A percentile compares a stretch with the other conserved stretches of the same genome.
Evolutionary conservation across 2,329 filamentous ascomycete species (phyloP).

Genomic region (Fusarium chaquense): DNA sequence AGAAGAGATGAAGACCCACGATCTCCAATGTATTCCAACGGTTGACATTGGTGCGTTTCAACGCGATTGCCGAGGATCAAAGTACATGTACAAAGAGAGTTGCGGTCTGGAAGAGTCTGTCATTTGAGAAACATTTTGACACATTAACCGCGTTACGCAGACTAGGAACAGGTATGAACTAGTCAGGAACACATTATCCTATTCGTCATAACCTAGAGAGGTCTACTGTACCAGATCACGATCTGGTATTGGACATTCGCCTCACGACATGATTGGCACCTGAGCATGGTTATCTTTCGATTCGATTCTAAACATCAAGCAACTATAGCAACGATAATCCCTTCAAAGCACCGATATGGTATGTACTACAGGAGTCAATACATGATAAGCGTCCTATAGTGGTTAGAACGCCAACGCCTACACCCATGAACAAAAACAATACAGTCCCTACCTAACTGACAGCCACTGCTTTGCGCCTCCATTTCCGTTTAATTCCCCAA

Average conservation of each 20-base stretch:
- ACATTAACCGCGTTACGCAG: conserved; percentile 25
- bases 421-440: conserved; percentile 13
- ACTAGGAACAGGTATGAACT: conserved; percentile 26
- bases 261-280: not conserved
- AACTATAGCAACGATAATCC: not conserved
- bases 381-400: conserved; percentile 9
- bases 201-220: conserved; percentile 4
- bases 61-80: conserved; percentile 7
- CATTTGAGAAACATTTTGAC: conserved; percentile 6
- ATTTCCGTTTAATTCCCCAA: conserved; percentile 1
- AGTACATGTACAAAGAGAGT: not conserved
- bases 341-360: not conserved
- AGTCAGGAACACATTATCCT: conserved; percentile 27
- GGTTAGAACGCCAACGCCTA: conserved; percentile 31
- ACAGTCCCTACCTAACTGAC: not conserved
- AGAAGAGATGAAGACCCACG: not conserved
- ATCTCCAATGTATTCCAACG: not conserved
- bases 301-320: conserved; percentile 2
- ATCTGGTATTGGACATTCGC: conserved; percentile 5
- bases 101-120: not conserved
- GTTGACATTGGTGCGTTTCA: not conserved
- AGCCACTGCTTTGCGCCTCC: conserved; percentile 5
- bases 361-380: not conserved
- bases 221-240: conserved; percentile 1
- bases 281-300: not conserved